Percentiles rank a stretch among this genome's conserved stretches.
phyloP scores from a whole-genome alignment of 202 grass and related monocot species.

The Bolboschoenoplectus hybrid region DNA sequence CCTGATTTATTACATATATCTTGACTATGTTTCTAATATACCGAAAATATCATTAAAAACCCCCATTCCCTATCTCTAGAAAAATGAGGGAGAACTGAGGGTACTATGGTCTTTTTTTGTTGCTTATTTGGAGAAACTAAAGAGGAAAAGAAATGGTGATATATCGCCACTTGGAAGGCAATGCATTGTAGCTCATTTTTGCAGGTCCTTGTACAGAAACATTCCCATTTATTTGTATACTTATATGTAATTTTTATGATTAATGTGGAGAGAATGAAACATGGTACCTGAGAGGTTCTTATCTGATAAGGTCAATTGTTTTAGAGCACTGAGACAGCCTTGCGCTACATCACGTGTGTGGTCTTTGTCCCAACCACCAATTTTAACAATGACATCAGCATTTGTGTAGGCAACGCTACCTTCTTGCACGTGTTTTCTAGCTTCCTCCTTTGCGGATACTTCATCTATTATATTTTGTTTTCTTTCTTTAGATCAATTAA shows the following conservation, averaged over 20 bases:
- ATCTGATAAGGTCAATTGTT: slow-evolving; percentile 81
- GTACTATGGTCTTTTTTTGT: not conserved
- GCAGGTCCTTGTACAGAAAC: not conserved
- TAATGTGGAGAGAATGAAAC: slow-evolving; percentile 19
- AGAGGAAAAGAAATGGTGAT: not conserved
- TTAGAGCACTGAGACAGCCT: slow-evolving; percentile 82
- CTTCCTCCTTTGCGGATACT: slow-evolving; percentile 78
- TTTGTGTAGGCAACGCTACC: slow-evolving; percentile 76
- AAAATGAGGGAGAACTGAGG: not conserved
- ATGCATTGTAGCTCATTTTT: not conserved
- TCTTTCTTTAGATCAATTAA: slow-evolving; percentile 15
- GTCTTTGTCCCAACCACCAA: slow-evolving; percentile 73
- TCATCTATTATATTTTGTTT: slow-evolving; percentile 58
- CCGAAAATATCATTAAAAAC: not conserved
- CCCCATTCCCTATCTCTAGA: not conserved
- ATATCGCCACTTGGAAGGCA: not conserved
- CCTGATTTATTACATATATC: not conserved
- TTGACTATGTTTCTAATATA: not conserved
- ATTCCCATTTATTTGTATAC: not conserved
- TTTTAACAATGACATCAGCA: slow-evolving; percentile 83
- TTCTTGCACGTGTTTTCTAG: slow-evolving; percentile 53
- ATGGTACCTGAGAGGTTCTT: slow-evolving; percentile 80
- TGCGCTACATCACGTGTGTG: slow-evolving; percentile 80
- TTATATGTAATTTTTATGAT: not conserved
- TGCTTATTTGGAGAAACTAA: slow-evolving; percentile 14